Evolutionary conservation across 1,284 basidiomycete genomes (phyloP), one percentile per base, ranked within the genome.

Genomic region (Ganoderma resinaceum): DNA sequence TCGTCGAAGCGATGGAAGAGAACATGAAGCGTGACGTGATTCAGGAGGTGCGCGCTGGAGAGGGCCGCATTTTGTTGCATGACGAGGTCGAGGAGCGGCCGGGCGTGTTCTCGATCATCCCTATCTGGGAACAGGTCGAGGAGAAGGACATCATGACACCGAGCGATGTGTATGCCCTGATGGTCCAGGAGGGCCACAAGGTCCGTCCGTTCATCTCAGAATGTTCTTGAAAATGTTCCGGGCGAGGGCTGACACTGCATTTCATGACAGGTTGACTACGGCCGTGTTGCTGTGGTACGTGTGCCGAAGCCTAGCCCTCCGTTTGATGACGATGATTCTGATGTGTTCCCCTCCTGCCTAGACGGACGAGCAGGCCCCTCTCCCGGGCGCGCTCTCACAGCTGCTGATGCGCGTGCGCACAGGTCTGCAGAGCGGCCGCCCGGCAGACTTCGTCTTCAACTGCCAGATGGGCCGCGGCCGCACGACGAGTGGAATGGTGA

Each of bases 351-450:
- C 37, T 35, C 40, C n/a, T 26, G 46, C 23, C 43, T 38, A 96
- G 95, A 98, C 96, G 16, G 97, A 98, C 76, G 96, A 98, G 80
- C 96, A 97, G 83, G 95, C 96, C 0, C 96, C 97, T 1, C 84
- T 98, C 18, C 97, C 96, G 0, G 91, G 86, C 49, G 95, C 95
- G 7, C 86, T 98, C 38, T 89, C 88, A 42, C 89, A 92, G 66
- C 84, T 99, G 55, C 85, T 97, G 37, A 86, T 90, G 40, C 89
- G 96, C 29, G 87, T 98, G 6, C 86, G 84, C 43, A 80, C 82
- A 5, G 92, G 92, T 11, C 65, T 77, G 16, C 58, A 66, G 58
- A 80, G 95, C 53, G 80, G 86, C 1, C 81, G 86, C 61, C 86
- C 88, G 1, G 87, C 89, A 1, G 95, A 97, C 79, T 94, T 96